phyloP scores from a whole-genome alignment of 1,284 basidiomycete genomes.

The Irpex lacteus region DNA sequence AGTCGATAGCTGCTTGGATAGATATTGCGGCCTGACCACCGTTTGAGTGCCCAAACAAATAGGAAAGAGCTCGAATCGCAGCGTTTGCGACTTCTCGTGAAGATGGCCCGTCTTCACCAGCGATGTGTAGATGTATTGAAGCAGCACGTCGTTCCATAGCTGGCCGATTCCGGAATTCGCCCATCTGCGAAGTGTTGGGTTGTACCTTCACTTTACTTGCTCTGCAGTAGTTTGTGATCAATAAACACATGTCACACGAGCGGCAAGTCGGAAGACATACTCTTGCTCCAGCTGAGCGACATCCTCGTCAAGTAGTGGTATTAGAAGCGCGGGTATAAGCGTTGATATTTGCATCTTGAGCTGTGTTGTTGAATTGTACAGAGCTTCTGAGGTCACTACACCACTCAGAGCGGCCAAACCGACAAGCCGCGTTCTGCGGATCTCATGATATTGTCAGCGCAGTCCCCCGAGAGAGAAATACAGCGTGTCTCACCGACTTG shows the following conservation, averaged over 20 bases:
- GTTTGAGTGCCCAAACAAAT: conserved; percentile 76
- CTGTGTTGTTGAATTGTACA: conserved; percentile 75
- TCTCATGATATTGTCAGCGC: not conserved
- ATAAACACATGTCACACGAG: conserved; percentile 2
- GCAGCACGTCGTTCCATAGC: conserved; percentile 77
- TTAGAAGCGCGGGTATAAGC: conserved; percentile 75
- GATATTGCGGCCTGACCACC: conserved; percentile 74
- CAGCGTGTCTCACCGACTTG: conserved; percentile 53
- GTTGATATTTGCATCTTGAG: conserved; percentile 73
- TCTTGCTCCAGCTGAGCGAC: conserved; percentile 63
- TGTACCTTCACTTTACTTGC: conserved; percentile 61
- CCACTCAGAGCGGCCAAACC: conserved; percentile 84
- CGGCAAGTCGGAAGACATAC: conserved; percentile 40
- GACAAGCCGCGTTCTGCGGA: conserved; percentile 73
- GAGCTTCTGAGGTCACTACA: conserved; percentile 81
- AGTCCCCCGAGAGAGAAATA: not conserved
- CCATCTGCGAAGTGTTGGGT: conserved; percentile 71
- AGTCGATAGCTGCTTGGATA: conserved; percentile 68
- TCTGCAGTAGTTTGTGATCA: conserved; percentile 34
- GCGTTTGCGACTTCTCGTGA: conserved; percentile 73
- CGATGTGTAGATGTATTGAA: conserved; percentile 83
- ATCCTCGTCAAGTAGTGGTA: conserved; percentile 66
- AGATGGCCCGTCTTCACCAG: conserved; percentile 85
- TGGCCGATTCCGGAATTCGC: conserved; percentile 77
- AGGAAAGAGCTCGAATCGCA: conserved; percentile 70